Base-by-base conservation (phyloP, 2,329 filamentous ascomycete species). In the Paramyrothecium roridum region DNA sequence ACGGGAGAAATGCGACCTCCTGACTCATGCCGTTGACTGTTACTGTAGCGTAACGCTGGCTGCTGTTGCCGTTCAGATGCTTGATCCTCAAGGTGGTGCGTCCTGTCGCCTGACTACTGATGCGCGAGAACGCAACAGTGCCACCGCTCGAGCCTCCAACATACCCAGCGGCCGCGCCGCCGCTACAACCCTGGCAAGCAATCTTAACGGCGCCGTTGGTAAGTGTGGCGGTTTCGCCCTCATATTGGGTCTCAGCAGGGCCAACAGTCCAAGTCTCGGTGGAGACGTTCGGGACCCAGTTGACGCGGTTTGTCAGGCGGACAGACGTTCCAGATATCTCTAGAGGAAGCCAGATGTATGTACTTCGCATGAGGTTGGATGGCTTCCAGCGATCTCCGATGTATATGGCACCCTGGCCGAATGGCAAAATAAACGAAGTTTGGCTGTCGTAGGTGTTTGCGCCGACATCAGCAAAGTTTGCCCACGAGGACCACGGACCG, bases 381-480 rank as follows among this genome's bases (percentile, higher is more conserved):
- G 76, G 79, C 0, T 82, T 69, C 86, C 87, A 89, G 21, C 87
- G 80, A 68, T 90, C 86, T 20, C 87, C 86, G 70, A 88, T 80
- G 69, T 88, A 89, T 58, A 87, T 78, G 50, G 76, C 75, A 16
- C 70, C 69, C 40, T 62, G 62, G 48, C 72, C 67, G 3, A 75
- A 58, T 0, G 76, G 72, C 1, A 88, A 75, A 21, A 89, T 75
- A 60, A 78, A 87, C 37, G 76, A 83, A 1, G 83, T 85, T 63
- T 90, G 86, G 1, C 80, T 84, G 16, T 71, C 70, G 61, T 83
- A 87, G 0, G 86, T 88, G 34, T 73, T 77, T 11, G 78, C 76
- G 1, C 83, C 84, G 1, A 70, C 62, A 20, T 81, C 77, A 0
- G 81, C 84, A 52, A 89, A 87, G 1, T 78, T 78, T 3, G 74